phyloP scores from a whole-genome alignment of 2,329 filamentous ascomycete species.

The Colletotrichum euphorbiae region DNA sequence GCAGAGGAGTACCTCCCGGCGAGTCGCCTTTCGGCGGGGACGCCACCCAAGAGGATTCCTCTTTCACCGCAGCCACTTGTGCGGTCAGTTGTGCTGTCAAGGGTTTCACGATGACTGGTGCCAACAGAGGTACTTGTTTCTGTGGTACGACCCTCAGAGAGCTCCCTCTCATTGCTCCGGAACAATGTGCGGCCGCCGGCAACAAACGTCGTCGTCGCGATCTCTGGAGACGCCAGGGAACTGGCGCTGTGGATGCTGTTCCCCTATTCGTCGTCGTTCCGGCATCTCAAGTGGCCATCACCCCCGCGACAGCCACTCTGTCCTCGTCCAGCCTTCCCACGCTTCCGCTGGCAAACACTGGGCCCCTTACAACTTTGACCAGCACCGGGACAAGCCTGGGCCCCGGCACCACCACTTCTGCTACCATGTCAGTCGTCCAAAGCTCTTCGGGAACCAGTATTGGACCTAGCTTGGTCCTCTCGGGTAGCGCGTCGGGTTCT shows the following conservation, averaged over 20 bases:
- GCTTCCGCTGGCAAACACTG: constrained; percentile 2
- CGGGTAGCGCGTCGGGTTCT: background rate
- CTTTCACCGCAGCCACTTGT: background rate
- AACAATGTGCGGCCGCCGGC: constrained; percentile 1
- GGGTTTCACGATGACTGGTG: background rate
- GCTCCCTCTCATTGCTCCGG: background rate
- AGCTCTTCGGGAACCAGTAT: background rate
- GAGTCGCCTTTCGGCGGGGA: constrained; percentile 4
- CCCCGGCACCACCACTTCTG: background rate
- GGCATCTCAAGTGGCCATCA: background rate
- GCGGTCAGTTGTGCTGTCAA: background rate
- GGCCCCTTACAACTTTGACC: background rate
- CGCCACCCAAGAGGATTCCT: background rate
- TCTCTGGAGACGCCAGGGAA: constrained; percentile 9
- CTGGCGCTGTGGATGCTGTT: constrained; percentile 3
- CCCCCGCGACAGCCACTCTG: background rate
- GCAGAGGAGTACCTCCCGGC: constrained; percentile 7
- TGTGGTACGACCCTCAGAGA: background rate
- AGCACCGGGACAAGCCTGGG: background rate
- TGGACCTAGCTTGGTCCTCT: background rate
- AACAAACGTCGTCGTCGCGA: constrained; percentile 7
- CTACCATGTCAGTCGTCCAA: background rate
- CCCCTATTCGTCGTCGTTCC: constrained; percentile 12
- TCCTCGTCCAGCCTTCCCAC: constrained; percentile 3
- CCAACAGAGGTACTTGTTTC: background rate